Evolutionary conservation across 192 early-diverging fungal genomes (phyloP).

Genomic region (Coemansia sp.): DNA sequence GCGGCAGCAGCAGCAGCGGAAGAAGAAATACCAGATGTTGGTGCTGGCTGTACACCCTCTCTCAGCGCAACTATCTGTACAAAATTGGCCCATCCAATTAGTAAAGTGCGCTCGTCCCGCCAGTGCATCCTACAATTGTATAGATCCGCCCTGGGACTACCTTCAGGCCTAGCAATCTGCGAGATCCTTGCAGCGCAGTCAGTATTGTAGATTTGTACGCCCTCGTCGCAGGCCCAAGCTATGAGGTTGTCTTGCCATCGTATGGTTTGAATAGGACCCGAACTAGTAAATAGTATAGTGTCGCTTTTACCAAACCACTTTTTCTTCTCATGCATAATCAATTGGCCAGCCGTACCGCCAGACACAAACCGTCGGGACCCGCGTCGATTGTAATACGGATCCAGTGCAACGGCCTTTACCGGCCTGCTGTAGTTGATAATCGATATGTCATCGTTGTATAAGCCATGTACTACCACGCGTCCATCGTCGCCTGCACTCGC

Average conservation of each 20-base stretch:
- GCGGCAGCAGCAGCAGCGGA: slow-evolving; percentile 1
- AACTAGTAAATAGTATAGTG: slow-evolving; percentile 78
- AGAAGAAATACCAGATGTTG: slow-evolving; percentile 1
- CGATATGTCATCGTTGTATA: slow-evolving; percentile 71
- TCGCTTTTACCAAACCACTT: slow-evolving; percentile 85
- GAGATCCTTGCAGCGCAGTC: slow-evolving; percentile 70
- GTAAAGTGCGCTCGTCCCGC: slow-evolving; percentile 71
- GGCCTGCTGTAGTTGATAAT: slow-evolving; percentile 83
- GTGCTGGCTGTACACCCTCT: slow-evolving; percentile 24
- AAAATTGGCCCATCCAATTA: slow-evolving; percentile 94
- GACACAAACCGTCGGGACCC: slow-evolving; percentile 77
- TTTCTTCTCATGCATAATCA: slow-evolving; percentile 72
- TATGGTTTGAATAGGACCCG: slow-evolving; percentile 85
- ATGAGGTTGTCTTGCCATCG: slow-evolving; percentile 83
- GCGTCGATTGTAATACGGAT: slow-evolving; percentile 81
- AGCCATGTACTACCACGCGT: slow-evolving; percentile 80
- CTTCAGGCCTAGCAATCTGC: slow-evolving; percentile 75
- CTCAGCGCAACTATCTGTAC: slow-evolving; percentile 84
- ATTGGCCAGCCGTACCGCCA: slow-evolving; percentile 87
- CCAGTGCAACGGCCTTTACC: slow-evolving; percentile 84
- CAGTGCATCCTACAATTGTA: slow-evolving; percentile 86
- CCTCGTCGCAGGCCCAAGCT: slow-evolving; percentile 94
- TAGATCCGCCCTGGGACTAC: slow-evolving; percentile 78
- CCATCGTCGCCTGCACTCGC: slow-evolving; percentile 94
- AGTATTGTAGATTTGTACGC: slow-evolving; percentile 84